A percentile compares a stretch with the other conserved stretches of the same genome.
These are phyloP conservation scores for Hibiscus trionum DNA, from an alignment of 345 rosid species.

Conservation along the genomic window DNA sequence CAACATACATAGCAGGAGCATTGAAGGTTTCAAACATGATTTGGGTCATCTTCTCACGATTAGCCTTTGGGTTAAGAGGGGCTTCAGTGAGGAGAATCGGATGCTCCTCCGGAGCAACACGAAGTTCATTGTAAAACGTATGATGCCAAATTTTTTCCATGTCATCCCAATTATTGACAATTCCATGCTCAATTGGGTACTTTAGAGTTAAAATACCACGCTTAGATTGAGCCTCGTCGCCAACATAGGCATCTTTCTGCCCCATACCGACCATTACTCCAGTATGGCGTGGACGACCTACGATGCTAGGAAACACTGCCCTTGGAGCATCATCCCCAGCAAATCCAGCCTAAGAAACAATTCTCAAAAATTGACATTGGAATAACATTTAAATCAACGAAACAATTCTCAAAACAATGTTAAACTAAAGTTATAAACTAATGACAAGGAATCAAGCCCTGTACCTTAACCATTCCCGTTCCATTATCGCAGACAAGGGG, in stretches of 20 bases:
- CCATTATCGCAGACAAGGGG: neutral
- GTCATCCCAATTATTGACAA: neutral
- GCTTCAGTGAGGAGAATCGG: neutral
- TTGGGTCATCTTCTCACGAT: neutral
- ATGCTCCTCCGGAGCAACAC: neutral
- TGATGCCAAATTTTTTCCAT: neutral
- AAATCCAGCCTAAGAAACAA: neutral
- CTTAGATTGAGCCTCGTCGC: neutral
- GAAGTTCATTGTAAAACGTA: neutral
- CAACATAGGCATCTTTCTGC: neutral
- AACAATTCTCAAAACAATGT: no score
- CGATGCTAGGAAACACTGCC: neutral
- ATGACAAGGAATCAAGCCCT: no score
- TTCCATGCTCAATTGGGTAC: neutral
- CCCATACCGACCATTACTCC: neutral
- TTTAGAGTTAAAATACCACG: neutral
- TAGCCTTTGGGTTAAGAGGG: neutral
- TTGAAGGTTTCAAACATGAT: neutral
- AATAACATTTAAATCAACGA: no score
- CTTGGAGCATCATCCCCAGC: neutral
- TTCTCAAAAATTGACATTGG: neutral
- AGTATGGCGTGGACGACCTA: neutral
- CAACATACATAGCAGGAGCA: neutral
- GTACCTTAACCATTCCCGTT: neutral
- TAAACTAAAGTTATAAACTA: no score